Conservation (phyloP, 2,329 filamentous ascomycete species). For the Cladosporium sp. region DNA sequence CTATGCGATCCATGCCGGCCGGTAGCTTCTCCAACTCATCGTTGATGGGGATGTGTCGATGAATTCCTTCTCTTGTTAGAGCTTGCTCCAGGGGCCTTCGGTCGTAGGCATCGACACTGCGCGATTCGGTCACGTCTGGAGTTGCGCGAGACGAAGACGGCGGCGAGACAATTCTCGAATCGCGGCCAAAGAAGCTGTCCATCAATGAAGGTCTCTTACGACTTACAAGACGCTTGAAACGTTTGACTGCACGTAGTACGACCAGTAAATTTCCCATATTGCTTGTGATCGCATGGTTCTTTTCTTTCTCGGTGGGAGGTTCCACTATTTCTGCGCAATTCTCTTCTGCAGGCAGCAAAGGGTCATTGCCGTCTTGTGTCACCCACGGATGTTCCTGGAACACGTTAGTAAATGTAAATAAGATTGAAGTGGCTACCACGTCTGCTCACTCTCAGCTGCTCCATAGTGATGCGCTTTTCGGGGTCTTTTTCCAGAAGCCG, state of each 20-base stretch:
- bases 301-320: conserved; percentile 81
- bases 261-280: conserved; percentile 84
- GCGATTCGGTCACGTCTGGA: conserved; percentile 33
- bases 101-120: conserved; percentile 49
- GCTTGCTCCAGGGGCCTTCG: conserved; percentile 46
- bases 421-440: conserved; percentile 1
- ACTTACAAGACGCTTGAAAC: conserved; percentile 74
- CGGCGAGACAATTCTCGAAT: conserved; percentile 55
- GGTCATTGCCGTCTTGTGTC: conserved; percentile 72
- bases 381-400: conserved; percentile 86
- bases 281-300: conserved; percentile 83
- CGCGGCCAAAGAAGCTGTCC: conserved; percentile 57
- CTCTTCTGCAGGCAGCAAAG: conserved; percentile 73
- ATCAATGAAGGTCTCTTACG: conserved; percentile 52
- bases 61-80: conserved; percentile 52
- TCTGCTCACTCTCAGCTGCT: conserved; percentile 67
- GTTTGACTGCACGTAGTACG: conserved; percentile 86
- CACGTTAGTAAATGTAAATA: conserved; percentile 17
- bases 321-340: conserved; percentile 80
- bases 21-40: conserved; percentile 27
- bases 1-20: conserved; percentile 20
- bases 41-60: conserved; percentile 40
- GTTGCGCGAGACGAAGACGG: conserved; percentile 48
- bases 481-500: conserved; percentile 82
- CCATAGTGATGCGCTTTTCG: conserved; percentile 75